Conservation (phyloP, 768 basidiomycete species). For the Podaxis sp. region DNA sequence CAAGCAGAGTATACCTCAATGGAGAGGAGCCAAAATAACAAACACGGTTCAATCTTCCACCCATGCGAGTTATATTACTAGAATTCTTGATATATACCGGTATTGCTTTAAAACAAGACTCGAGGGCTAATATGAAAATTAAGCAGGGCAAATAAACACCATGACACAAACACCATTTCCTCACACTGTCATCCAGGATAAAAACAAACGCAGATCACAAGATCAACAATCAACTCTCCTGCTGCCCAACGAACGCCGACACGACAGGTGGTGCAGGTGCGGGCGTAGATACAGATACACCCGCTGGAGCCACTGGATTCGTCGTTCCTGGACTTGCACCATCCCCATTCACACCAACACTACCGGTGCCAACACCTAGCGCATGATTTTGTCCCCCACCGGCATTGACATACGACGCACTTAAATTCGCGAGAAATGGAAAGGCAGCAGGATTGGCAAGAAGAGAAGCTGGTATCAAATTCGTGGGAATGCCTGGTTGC, state of each 20-base stretch:
- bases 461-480: not conserved
- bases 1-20: no score
- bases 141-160: not conserved
- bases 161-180: no score
- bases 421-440: constrained; percentile 2
- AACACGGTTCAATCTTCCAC: not conserved
- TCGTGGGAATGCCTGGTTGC: not conserved
- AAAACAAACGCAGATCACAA: not conserved
- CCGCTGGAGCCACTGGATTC: not conserved
- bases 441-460: not conserved
- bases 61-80: not conserved
- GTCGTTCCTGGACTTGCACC: not conserved
- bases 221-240: constrained; percentile 1
- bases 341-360: not conserved
- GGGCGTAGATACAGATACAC: not conserved
- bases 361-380: not conserved
- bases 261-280: not conserved
- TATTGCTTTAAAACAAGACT: not conserved
- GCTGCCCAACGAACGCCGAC: constrained; percentile 7
- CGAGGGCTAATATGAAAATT: not conserved
- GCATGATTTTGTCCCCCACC: not conserved
- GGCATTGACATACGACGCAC: not conserved
- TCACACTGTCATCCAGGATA: not conserved
- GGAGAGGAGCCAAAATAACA: not conserved
- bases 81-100: not conserved